Evolutionary conservation across 306 rosid genomes (phyloP).

Genomic region (Betula pendula): DNA sequence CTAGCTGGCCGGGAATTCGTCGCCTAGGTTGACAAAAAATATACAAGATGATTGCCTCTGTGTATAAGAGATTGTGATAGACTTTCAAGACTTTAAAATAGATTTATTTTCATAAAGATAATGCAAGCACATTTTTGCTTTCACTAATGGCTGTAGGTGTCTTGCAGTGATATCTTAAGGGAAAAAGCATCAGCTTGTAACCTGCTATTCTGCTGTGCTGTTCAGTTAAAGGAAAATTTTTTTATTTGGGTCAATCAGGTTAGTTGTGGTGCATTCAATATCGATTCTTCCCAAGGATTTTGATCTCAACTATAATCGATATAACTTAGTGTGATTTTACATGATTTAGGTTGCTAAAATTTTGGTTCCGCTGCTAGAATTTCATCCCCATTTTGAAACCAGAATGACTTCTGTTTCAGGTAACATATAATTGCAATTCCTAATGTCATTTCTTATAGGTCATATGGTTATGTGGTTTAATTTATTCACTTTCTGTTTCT

Average conservation of each 20-base stretch:
- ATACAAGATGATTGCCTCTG: too few relatives aligned
- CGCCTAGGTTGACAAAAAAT: too few relatives aligned
- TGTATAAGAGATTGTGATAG: too few relatives aligned
- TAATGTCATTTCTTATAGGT: background rate
- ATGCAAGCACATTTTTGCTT: too few relatives aligned
- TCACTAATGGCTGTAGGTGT: background rate
- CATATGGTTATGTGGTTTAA: background rate
- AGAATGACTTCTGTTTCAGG: slow-evolving; percentile 23
- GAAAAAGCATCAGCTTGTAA: slow-evolving; percentile 19
- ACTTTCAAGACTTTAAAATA: too few relatives aligned
- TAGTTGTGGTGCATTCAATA: slow-evolving; percentile 2
- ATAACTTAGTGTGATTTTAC: background rate
- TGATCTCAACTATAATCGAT: too few relatives aligned
- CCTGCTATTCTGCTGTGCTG: slow-evolving; percentile 18
- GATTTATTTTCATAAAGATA: too few relatives aligned
- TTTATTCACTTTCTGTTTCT: slow-evolving; percentile 17
- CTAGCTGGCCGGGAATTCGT: too few relatives aligned
- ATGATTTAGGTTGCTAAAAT: slow-evolving; percentile 23
- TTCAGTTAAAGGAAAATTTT: slow-evolving; percentile 5
- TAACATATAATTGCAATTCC: slow-evolving; percentile 3
- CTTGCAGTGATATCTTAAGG: background rate
- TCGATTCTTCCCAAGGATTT: slow-evolving; percentile 3
- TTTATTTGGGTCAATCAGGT: slow-evolving; percentile 13
- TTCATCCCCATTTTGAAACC: background rate
- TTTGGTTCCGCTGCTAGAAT: background rate